phyloP scores from a whole-genome alignment of 2,329 filamentous ascomycete genomes.

The Colletotrichum tropicale region DNA sequence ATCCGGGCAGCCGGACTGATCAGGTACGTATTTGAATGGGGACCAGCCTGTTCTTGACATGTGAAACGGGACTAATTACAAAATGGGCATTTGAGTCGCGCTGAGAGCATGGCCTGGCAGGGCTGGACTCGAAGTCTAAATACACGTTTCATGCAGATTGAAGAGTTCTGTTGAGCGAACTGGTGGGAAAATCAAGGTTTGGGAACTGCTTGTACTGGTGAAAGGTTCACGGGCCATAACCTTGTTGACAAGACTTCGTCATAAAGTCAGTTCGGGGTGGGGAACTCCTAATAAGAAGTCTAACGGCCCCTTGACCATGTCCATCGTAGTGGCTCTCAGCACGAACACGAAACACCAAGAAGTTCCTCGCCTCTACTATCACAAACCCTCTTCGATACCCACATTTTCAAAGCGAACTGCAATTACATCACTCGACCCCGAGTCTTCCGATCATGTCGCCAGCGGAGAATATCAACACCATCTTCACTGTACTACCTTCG shows the following conservation, averaged over 20 bases:
- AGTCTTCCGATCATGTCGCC: neutral
- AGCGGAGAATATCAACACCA: neutral
- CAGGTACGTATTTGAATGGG: neutral
- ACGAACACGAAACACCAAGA: neutral
- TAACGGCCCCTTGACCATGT: neutral
- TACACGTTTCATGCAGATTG: neutral
- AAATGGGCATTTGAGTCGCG: neutral
- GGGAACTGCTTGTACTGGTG: neutral
- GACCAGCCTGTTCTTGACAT: neutral
- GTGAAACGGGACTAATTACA: neutral
- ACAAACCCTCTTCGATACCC: neutral
- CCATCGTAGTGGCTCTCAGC: neutral
- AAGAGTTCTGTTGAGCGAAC: neutral
- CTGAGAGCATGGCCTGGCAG: neutral
- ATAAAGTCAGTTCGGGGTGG: neutral
- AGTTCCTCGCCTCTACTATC: neutral
- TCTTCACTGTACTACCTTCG: neutral
- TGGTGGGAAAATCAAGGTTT: neutral
- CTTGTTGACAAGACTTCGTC: neutral
- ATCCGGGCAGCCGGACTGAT: neutral
- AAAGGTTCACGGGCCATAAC: neutral
- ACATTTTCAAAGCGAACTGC: neutral
- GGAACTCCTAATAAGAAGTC: neutral
- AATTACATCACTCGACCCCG: neutral
- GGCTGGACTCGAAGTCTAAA: neutral